Conservation (phyloP, 1,284 basidiomycete species). For the Cronartium ribicola region DNA sequence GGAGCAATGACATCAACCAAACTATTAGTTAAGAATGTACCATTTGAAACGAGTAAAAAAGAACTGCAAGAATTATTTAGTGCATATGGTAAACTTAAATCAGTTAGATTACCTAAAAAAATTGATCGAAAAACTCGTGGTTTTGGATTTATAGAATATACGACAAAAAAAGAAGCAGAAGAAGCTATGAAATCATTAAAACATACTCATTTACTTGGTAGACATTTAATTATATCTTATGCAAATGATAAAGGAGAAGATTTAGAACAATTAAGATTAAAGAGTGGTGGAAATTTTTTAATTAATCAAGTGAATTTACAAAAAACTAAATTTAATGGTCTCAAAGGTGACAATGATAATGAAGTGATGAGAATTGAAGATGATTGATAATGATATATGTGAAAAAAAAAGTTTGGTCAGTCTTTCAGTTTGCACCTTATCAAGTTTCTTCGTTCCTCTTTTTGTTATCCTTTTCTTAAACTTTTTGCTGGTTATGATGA, state of each 20-base stretch:
- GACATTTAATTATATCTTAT: conserved; percentile 92
- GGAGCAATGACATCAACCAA: conserved; percentile 65
- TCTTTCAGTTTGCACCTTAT: background rate
- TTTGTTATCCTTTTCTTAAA: background rate
- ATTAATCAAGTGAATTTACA: background rate
- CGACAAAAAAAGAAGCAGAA: conserved; percentile 77
- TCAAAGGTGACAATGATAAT: conserved; percentile 2
- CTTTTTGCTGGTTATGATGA: background rate
- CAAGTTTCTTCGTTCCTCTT: background rate
- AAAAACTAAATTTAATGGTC: conserved; percentile 36
- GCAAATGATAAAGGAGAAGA: conserved; percentile 71
- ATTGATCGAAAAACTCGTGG: conserved; percentile 79
- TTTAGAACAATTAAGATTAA: conserved; percentile 68
- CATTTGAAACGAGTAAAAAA: conserved; percentile 91
- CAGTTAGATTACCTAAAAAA: conserved; percentile 79
- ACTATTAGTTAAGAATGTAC: conserved; percentile 94
- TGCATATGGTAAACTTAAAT: conserved; percentile 84
- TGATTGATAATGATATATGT: background rate
- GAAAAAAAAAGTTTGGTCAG: background rate
- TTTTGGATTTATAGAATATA: conserved; percentile 93
- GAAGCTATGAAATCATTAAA: conserved; percentile 74
- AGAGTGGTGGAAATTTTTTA: conserved; percentile 65
- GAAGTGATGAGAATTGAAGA: background rate
- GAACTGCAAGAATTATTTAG: conserved; percentile 82
- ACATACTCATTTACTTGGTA: conserved; percentile 90